Evolutionary conservation across 2,329 filamentous ascomycete species (phyloP), one percentile per base, ranked within the genome.

Genomic region (Aaosphaeria arxii): DNA sequence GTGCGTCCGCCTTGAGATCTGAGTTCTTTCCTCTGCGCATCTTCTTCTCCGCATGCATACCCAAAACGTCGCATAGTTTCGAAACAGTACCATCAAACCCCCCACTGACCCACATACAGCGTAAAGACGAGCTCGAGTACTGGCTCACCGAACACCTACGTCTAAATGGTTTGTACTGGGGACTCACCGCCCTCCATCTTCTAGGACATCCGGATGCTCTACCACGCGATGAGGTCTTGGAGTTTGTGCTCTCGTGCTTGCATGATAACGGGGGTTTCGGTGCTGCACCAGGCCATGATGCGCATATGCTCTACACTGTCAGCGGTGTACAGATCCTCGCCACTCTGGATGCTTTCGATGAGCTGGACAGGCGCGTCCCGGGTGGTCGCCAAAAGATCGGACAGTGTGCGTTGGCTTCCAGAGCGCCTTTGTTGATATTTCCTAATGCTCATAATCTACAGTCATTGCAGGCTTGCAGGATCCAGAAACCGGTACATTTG

Each of bases 81-180:
- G 17, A 24, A 24, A 24, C 17, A 24, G 17, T 24, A 36, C 33
- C 33, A n/a, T n/a, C 33, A 36, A 9, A n/a, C 7, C 33, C 33
- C 33, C 60, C 64, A 63, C 73, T 74, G 64, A 77, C 62, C 53
- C 28, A 63, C 59, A 53, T 63, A 60, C 74, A 87, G 84, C 86
- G 88, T 67, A 91, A 88, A 75, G 91, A 97, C 77, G 89, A 96
- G 73, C 85, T 96, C 61, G 91, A 96, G 71, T 99, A 97, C 76
- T 96, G 92, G 88, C 79, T 97, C 67, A 99, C 94, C 11, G 92
- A 99, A 73, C 94, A 99, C 70, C 80, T 99, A 57, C 90, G 94
- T 52, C 81, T 99, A 49, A 96, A 94, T 69, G 94, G 94, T 40
- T 82, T 99, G 42, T 99, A 99, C 73, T 99, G 94, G 94, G 94